Conservation (phyloP, 179 eudicot species). For the Nepenthes alata region DNA sequence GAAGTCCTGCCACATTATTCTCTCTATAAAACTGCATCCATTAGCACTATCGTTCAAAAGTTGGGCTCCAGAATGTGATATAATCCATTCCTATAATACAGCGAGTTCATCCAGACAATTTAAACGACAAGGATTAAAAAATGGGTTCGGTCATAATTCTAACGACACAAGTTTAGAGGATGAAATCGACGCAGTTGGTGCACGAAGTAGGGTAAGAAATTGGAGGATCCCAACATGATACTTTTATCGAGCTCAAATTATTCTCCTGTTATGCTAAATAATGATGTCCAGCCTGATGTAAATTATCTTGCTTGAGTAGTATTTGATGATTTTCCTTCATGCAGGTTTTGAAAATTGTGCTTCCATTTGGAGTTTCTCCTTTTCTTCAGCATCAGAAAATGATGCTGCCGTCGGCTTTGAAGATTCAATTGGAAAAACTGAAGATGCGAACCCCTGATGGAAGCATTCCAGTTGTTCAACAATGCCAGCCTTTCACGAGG, state of each 20-base stretch:
- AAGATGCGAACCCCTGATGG: constrained; percentile 13
- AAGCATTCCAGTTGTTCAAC: background rate
- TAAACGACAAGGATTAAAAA: too few relatives aligned
- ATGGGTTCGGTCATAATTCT: background rate
- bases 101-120: too few relatives aligned
- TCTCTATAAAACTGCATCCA: too few relatives aligned
- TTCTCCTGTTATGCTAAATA: too few relatives aligned
- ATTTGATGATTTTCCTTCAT: background rate
- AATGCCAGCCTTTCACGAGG: too few relatives aligned
- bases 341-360: constrained; percentile 81
- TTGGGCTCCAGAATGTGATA: too few relatives aligned
- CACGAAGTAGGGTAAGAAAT: background rate
- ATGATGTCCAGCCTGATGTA: background rate
- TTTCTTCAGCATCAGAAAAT: constrained; percentile 24
- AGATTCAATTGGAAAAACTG: constrained; percentile 19
- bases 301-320: too few relatives aligned
- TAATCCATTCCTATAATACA: too few relatives aligned
- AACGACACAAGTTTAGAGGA: background rate
- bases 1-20: too few relatives aligned
- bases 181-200: background rate
- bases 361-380: constrained; percentile 71
- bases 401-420: constrained; percentile 15
- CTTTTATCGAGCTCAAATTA: background rate
- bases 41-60: too few relatives aligned
- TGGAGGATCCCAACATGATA: background rate